phyloP scores from a whole-genome alignment of 306 rosid species.

The Gleditsia sinensis region DNA sequence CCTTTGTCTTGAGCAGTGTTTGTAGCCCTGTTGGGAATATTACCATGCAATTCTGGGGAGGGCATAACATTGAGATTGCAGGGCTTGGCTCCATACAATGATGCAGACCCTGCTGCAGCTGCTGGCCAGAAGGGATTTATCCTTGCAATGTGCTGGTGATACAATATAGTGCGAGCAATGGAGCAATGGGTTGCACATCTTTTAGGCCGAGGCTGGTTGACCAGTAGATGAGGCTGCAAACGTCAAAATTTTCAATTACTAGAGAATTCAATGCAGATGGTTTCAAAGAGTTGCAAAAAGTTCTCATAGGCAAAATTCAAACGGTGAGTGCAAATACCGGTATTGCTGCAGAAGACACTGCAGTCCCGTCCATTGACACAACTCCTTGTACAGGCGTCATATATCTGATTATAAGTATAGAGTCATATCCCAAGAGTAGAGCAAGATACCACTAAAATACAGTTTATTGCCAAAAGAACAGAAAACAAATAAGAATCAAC shows the following conservation, averaged over 20 bases:
- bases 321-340: constrained; percentile 47
- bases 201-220: constrained; percentile 85
- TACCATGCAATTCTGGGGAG: constrained; percentile 68
- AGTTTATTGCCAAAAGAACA: constrained; percentile 10
- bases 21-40: constrained; percentile 44
- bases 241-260: background rate
- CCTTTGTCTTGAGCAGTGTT: constrained; percentile 77
- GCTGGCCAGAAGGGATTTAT: constrained; percentile 95
- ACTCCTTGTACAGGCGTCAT: constrained; percentile 93
- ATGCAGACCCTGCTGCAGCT: constrained; percentile 80
- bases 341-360: constrained; percentile 72
- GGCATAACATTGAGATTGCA: constrained; percentile 62
- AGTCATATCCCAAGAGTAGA: constrained; percentile 42
- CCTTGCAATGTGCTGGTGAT: constrained; percentile 81
- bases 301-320: background rate
- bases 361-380: constrained; percentile 84
- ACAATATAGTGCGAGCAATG: constrained; percentile 79
- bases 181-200: constrained; percentile 93
- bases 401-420: constrained; percentile 65
- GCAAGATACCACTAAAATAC: background rate
- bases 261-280: background rate
- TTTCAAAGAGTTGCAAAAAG: background rate
- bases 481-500: constrained; percentile 23
- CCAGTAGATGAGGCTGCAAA: constrained; percentile 70
- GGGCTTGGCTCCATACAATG: constrained; percentile 76